Base-by-base conservation (phyloP, 1,284 basidiomycete genomes). In the Microbotryum violaceum region DNA sequence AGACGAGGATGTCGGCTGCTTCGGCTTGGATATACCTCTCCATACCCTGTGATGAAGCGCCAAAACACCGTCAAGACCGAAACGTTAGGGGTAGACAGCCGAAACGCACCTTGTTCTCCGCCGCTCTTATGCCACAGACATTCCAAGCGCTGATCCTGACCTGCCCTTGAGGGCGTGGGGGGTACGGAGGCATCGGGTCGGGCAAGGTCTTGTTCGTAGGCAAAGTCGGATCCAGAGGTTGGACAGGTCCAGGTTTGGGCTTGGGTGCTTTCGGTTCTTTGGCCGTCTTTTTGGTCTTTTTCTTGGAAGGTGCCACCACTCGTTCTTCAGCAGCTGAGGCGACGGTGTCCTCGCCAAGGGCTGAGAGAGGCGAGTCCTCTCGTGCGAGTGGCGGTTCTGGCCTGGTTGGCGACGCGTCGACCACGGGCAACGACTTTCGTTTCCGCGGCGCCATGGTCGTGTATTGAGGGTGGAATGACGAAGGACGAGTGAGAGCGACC, bases 11-110 rank as follows among this genome's bases (percentile, higher is more conserved):
- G 72, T 91, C 88, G 0, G 88, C 82, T 71, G 90, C 83, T 70
- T 91, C 88, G 2, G 88, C 88, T 69, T 87, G 84, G 29, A 90
- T 78, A 70, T 91, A 91, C 68, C 78, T 74, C 69, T 82, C 84
- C 76, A 91, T 89, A 0, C 89, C 88, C 87, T 89, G 68, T 3
- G 14, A 4, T 18, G 37, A n/a, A n/a, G 7, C 23, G 14, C 23
- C 45, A 9, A 49, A 18, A 3, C 27, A 29, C 8, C 7, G 31
- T 3, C 31, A 27, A 3, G 27, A 27, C 27, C 27, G 27, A 27
- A 27, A 27, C 6, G 6, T 27, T 6, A 27, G 31, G 31, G 16
- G 23, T 44, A 46, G 25, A 6, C 31, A 14, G 37, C 9, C 23
- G 23, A n/a, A 27, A 20, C 59, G 47, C 31, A 67, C 70, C 61